Evolutionary conservation across 2,329 filamentous ascomycete species (phyloP).

Genomic region (Fusarium oligoseptatum): DNA sequence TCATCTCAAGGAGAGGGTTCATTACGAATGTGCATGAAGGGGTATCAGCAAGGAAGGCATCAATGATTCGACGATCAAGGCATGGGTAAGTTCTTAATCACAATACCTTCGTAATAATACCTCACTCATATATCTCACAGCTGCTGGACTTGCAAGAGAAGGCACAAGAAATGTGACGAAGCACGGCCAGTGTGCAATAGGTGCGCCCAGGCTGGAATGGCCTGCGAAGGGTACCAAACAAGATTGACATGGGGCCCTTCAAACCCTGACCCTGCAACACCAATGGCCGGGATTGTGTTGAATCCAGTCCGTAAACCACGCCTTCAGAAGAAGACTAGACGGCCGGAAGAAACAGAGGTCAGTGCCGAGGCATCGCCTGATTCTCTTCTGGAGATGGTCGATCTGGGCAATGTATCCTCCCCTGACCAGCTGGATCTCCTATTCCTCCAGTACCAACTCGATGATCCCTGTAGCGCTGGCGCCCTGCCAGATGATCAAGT

Average conservation of each 20-base stretch:
- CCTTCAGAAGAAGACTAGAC: neutral
- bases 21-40: neutral
- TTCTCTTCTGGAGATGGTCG: neutral
- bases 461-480: neutral
- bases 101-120: neutral
- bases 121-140: neutral
- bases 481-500: neutral
- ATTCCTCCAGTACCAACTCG: neutral
- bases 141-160: conserved; percentile 33
- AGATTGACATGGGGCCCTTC: conserved; percentile 26
- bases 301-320: conserved; percentile 14
- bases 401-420: neutral
- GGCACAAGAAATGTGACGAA: conserved; percentile 35
- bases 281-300: conserved; percentile 8
- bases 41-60: too few relatives aligned
- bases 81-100: neutral
- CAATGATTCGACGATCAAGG: neutral
- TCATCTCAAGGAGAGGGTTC: neutral
- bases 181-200: conserved; percentile 16
- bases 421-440: neutral
- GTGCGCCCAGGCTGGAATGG: conserved; percentile 23
- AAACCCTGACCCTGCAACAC: neutral
- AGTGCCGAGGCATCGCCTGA: neutral
- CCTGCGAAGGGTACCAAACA: conserved; percentile 30
- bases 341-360: neutral